Conservation (phyloP, 352 stramenopile species). For the Pythium aphanidermatum region DNA sequence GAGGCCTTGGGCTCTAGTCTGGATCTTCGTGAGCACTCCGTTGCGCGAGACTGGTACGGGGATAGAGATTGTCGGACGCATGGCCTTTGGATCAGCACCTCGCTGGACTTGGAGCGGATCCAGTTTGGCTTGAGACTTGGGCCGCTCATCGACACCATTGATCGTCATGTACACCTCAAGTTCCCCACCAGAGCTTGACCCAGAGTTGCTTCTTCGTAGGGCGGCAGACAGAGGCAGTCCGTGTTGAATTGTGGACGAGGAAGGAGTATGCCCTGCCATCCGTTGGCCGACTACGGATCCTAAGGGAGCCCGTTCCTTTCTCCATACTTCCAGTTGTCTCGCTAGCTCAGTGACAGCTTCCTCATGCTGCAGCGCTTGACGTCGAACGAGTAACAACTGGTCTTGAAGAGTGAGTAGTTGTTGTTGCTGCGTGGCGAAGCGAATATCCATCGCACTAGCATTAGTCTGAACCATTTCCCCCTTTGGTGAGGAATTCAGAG, state of each 20-base stretch:
- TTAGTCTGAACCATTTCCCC: too few relatives aligned
- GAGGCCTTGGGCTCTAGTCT: constrained; percentile 47
- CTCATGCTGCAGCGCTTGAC: constrained; percentile 34
- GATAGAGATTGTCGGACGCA: constrained; percentile 10
- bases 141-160: constrained; percentile 22
- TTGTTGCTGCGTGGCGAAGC: constrained; percentile 18
- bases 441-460: constrained; percentile 4
- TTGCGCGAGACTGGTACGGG: constrained; percentile 16
- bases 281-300: constrained; percentile 28
- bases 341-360: constrained; percentile 29
- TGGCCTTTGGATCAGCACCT: constrained; percentile 19
- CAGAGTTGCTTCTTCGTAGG: constrained; percentile 13
- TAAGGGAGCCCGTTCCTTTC: constrained; percentile 21
- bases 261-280: background rate
- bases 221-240: constrained; percentile 5
- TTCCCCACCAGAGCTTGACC: background rate
- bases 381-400: constrained; percentile 32
- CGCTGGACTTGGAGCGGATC: constrained; percentile 51
- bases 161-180: constrained; percentile 21
- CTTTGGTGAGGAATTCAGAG: too few relatives aligned
- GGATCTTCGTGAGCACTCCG: constrained; percentile 37
- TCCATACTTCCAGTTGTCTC: constrained; percentile 33
- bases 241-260: background rate
- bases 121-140: constrained; percentile 52
- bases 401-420: constrained; percentile 20